Percentiles rank a stretch among this genome's conserved stretches.
Evolutionary conservation across 345 rosid genomes (phyloP).

Genomic region (Lepidium aucheri): DNA sequence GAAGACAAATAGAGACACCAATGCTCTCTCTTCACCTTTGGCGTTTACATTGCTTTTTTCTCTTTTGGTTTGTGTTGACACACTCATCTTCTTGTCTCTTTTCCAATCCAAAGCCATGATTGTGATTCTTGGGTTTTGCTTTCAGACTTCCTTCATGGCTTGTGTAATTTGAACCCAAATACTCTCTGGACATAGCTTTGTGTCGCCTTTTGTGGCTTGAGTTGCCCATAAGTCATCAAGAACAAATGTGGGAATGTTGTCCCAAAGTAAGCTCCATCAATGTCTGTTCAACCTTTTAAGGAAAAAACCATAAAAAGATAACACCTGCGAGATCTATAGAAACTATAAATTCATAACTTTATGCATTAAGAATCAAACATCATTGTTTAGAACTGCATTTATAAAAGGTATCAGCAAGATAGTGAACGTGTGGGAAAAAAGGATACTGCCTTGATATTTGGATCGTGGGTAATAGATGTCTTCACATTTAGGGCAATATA

Average conservation of each 20-base stretch:
- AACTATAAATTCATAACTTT: background rate
- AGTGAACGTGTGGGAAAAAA: conserved; percentile 4
- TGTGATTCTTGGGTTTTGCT: background rate
- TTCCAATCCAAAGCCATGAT: background rate
- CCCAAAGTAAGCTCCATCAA: conserved; percentile 95
- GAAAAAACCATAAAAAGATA: conserved; percentile 6
- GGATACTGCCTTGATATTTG: conserved; percentile 99
- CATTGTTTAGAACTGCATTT: background rate
- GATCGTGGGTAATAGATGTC: conserved; percentile 90
- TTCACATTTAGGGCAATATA: conserved; percentile 84
- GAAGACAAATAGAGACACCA: conserved; percentile 5
- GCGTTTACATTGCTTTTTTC: conserved; percentile 23
- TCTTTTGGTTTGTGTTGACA: conserved; percentile 4
- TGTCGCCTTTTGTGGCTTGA: conserved; percentile 68
- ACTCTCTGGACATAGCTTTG: conserved; percentile 90
- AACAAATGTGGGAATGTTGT: conserved; percentile 87
- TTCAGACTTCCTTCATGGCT: conserved; percentile 27
- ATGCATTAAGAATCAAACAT: background rate
- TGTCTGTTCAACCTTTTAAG: conserved; percentile 56
- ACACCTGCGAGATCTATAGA: background rate
- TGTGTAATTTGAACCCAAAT: conserved; percentile 88
- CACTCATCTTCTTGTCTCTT: conserved; percentile 32
- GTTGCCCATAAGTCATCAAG: conserved; percentile 80
- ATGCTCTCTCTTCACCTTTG: conserved; percentile 13
- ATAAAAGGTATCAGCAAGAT: background rate